Conservation (phyloP, 2,329 filamentous ascomycete genomes). For the Fusarium fujikuroi region DNA sequence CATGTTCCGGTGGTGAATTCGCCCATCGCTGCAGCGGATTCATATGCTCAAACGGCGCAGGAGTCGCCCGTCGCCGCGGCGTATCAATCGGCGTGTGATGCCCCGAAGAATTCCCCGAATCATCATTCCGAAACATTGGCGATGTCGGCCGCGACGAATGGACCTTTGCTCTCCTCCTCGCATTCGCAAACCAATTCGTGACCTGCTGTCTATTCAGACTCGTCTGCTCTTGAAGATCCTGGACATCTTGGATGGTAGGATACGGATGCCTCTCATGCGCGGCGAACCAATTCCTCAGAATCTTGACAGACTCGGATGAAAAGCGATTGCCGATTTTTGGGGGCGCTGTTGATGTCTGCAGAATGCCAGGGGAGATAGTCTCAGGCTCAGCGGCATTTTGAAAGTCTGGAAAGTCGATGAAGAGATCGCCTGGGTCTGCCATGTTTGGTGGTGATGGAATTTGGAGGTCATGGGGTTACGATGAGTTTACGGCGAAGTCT, state of each 20-base stretch:
- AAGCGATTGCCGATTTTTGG: constrained; percentile 36
- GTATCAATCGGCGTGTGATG: constrained; percentile 63
- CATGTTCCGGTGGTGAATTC: constrained; percentile 49
- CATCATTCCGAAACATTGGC: constrained; percentile 33
- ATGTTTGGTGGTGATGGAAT: constrained; percentile 10
- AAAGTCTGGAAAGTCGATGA: background rate
- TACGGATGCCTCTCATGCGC: constrained; percentile 82
- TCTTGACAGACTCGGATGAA: constrained; percentile 42
- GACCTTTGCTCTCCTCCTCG: constrained; percentile 79
- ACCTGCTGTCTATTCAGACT: constrained; percentile 83
- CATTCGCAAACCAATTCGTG: constrained; percentile 89
- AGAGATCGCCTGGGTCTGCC: constrained; percentile 9
- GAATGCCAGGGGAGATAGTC: constrained; percentile 24
- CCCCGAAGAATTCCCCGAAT: constrained; percentile 20
- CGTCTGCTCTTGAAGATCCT: constrained; percentile 76
- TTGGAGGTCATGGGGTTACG: constrained; percentile 17
- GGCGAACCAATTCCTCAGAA: constrained; percentile 82
- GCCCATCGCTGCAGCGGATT: constrained; percentile 49
- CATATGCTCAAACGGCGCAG: constrained; percentile 46
- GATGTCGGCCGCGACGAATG: constrained; percentile 44
- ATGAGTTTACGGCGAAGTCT: constrained; percentile 25
- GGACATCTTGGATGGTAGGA: constrained; percentile 83
- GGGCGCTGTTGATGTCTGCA: constrained; percentile 22
- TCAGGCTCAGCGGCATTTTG: background rate
- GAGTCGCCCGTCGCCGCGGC: constrained; percentile 55